A percentile compares a stretch with the other conserved stretches of the same genome.
Conservation (phyloP, 176 grass and related monocot genomes). For the Carex kokanica region DNA sequence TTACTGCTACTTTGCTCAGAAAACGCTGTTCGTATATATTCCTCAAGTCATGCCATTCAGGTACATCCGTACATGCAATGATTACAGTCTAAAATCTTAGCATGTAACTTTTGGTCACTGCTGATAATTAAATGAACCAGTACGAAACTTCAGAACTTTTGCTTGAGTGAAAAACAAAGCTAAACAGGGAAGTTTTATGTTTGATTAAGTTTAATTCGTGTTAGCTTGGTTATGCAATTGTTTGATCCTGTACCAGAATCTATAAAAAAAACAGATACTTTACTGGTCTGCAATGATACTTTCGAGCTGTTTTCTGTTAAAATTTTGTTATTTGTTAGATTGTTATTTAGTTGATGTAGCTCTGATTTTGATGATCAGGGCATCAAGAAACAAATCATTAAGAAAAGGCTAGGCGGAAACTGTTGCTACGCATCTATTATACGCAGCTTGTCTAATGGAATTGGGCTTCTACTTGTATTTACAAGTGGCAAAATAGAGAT, state of each 20-base stretch:
- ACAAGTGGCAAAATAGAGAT: constrained; percentile 74
- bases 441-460: constrained; percentile 45
- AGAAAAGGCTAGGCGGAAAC: constrained; percentile 60
- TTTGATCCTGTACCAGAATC: background rate
- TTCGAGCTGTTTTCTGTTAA: background rate
- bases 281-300: background rate
- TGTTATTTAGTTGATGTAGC: background rate
- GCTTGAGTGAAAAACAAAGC: background rate
- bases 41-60: constrained; percentile 69
- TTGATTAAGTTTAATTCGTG: background rate
- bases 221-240: background rate
- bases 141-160: background rate
- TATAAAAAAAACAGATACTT: background rate
- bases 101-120: background rate
- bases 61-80: constrained; percentile 59
- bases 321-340: background rate
- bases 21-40: constrained; percentile 83
- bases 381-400: constrained; percentile 67
- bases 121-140: background rate
- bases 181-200: background rate
- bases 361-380: constrained; percentile 41
- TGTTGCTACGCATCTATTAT: constrained; percentile 79
- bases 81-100: background rate
- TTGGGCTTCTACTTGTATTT: constrained; percentile 72
- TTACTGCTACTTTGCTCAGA: constrained; percentile 77